Conservation (phyloP, 1,284 basidiomycete species). For the Boletus austroedulis region DNA sequence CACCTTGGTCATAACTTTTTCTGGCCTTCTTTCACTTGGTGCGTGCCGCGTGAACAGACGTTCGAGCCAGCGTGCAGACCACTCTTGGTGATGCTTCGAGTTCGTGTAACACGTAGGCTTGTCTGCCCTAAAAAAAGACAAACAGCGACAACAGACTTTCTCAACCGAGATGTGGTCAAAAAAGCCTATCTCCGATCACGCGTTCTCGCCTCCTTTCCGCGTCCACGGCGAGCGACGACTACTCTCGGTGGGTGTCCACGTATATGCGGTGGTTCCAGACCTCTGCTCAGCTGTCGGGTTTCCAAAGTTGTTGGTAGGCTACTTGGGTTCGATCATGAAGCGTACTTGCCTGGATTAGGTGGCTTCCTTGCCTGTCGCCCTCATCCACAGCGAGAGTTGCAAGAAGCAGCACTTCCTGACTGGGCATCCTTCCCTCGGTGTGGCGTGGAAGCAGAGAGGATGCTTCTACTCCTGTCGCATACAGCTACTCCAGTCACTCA, state of each 20-base stretch:
- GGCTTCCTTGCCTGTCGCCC: constrained; percentile 13
- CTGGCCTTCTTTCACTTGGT: constrained; percentile 8
- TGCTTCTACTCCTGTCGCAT: constrained; percentile 27
- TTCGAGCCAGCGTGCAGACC: neutral
- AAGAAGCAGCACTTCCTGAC: constrained; percentile 12
- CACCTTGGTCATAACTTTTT: neutral
- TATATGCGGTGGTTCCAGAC: constrained; percentile 43
- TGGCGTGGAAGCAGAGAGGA: constrained; percentile 13
- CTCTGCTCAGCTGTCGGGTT: constrained; percentile 3
- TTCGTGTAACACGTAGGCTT: constrained; percentile 3
- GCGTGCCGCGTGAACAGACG: constrained; percentile 1
- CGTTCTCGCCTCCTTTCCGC: constrained; percentile 46
- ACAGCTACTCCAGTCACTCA: neutral
- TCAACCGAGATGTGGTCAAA: constrained; percentile 20
- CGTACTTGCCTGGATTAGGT: constrained; percentile 15
- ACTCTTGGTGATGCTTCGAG: neutral
- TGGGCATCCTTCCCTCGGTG: constrained; percentile 11
- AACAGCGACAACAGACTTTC: constrained; percentile 2
- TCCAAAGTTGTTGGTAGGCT: constrained; percentile 9
- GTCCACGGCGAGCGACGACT: constrained; percentile 50
- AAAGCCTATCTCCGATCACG: constrained; percentile 38
- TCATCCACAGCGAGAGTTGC: constrained; percentile 12
- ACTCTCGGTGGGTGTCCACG: constrained; percentile 24
- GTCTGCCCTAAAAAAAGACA: constrained; percentile 6
- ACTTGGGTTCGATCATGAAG: constrained; percentile 12